Conservation (phyloP, 495 filamentous ascomycete species). For the Podospora pseudoanserina region DNA sequence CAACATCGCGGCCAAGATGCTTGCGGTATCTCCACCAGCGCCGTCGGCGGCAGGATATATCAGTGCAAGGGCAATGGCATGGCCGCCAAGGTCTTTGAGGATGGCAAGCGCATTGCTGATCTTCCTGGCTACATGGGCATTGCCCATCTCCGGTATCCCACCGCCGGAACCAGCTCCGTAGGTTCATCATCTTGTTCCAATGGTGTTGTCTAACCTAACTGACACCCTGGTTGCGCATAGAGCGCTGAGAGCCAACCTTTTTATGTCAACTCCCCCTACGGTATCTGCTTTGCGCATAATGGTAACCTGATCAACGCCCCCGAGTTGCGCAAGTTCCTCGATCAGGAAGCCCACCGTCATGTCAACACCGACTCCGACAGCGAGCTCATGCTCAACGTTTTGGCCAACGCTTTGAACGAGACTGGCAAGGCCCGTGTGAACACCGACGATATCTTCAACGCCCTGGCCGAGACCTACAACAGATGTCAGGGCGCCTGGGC, state of each 20-base stretch:
- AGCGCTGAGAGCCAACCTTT: conserved; percentile 82
- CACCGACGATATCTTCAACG: conserved; percentile 80
- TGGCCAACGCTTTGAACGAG: conserved; percentile 88
- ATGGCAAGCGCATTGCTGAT: conserved; percentile 69
- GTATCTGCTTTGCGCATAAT: conserved; percentile 61
- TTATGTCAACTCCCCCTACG: conserved; percentile 90
- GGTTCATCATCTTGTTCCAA: conserved; percentile 5
- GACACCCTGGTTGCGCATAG: conserved; percentile 10
- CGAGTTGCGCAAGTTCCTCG: conserved; percentile 72
- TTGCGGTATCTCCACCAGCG: conserved; percentile 80
- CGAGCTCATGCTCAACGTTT: conserved; percentile 93
- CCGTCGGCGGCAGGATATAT: conserved; percentile 72
- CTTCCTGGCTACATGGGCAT: conserved; percentile 89
- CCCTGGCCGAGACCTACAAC: conserved; percentile 69
- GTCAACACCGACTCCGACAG: conserved; percentile 97
- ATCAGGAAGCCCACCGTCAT: conserved; percentile 85
- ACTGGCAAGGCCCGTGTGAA: conserved; percentile 97
- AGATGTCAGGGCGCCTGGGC: conserved; percentile 77
- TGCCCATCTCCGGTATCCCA: conserved; percentile 86
- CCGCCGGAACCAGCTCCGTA: conserved; percentile 75
- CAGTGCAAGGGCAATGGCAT: conserved; percentile 93
- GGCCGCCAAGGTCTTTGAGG: conserved; percentile 78
- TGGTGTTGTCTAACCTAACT: not conserved
- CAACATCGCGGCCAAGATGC: conserved; percentile 87
- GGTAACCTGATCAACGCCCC: conserved; percentile 95